Percentiles rank a stretch among this genome's conserved stretches.
phyloP scores from a whole-genome alignment of 192 early-diverging fungal species.

The Coemansia sp. region DNA sequence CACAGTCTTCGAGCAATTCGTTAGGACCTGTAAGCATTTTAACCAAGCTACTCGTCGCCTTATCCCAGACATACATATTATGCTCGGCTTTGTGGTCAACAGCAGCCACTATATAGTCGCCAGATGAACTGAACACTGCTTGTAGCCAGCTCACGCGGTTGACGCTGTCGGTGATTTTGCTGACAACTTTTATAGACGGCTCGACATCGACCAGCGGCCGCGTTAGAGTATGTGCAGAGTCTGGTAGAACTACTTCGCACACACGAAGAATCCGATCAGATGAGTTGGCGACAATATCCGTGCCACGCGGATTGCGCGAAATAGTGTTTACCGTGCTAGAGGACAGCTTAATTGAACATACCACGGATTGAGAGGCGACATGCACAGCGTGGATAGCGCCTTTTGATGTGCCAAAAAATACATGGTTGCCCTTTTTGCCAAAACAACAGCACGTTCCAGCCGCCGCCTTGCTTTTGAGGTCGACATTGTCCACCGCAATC shows the following conservation, averaged over 20 bases:
- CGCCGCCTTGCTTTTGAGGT: slow-evolving; percentile 43
- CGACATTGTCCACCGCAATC: slow-evolving; percentile 21
- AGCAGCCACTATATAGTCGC: slow-evolving; percentile 85
- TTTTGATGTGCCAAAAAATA: slow-evolving; percentile 37
- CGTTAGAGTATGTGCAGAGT: slow-evolving; percentile 4
- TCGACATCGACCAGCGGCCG: slow-evolving; percentile 11
- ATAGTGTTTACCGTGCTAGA: slow-evolving; percentile 40
- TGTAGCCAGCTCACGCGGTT: slow-evolving; percentile 90
- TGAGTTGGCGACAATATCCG: slow-evolving; percentile 78
- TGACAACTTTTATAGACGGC: slow-evolving; percentile 40
- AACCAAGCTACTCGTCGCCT: slow-evolving; percentile 74
- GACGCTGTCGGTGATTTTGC: slow-evolving; percentile 89
- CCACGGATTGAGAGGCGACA: slow-evolving; percentile 20
- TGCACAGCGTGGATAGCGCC: slow-evolving; percentile 49
- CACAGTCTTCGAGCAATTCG: slow-evolving; percentile 74
- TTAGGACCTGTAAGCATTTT: slow-evolving; percentile 91
- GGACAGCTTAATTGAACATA: slow-evolving; percentile 43
- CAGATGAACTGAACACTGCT: slow-evolving; percentile 84
- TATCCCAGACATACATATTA: slow-evolving; percentile 96
- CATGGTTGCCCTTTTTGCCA: slow-evolving; percentile 56
- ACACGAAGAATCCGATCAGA: slow-evolving; percentile 80
- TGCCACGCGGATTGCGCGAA: slow-evolving; percentile 44
- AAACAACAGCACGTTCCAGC: slow-evolving; percentile 51
- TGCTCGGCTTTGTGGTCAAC: slow-evolving; percentile 87
- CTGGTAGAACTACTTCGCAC: slow-evolving; percentile 55